Conservation (phyloP, 441 rosid species). For the Populus trichocarpa region DNA sequence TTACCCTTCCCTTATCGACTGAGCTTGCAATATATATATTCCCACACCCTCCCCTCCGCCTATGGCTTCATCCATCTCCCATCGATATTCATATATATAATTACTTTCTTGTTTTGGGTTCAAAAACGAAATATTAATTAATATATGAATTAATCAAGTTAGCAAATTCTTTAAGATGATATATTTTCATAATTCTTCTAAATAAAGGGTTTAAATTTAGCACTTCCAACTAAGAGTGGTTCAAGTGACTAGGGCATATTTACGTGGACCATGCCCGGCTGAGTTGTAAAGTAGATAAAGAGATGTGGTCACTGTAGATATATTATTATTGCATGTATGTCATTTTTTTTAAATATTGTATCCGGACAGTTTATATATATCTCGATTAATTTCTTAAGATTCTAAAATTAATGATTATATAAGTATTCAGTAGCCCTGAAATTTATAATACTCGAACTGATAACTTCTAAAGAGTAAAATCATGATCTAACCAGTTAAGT, state of each 20-base stretch:
- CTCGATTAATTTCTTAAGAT: no score
- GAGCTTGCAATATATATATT: slow-evolving; percentile 24
- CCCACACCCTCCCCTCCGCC: slow-evolving; percentile 6
- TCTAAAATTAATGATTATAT: no score
- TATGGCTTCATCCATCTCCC: no score
- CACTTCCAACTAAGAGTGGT: slow-evolving; percentile 35
- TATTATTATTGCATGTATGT: neutral
- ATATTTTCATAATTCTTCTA: neutral
- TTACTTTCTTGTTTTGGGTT: no score
- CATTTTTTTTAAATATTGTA: no score
- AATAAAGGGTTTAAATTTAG: slow-evolving; percentile 7
- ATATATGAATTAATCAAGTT: neutral
- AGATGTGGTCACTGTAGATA: neutral
- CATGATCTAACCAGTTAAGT: no score
- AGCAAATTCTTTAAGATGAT: neutral
- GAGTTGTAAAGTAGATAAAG: neutral
- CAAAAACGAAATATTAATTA: neutral
- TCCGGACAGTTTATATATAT: no score
- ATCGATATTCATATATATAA: no score
- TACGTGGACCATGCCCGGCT: slow-evolving; percentile 17
- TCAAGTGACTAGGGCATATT: slow-evolving; percentile 26
- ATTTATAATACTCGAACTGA: no score
- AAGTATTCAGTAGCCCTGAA: no score
- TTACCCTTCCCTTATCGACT: no score
- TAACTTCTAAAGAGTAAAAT: no score